Evolutionary conservation across 140 eudicot species (phyloP), one percentile per base, ranked within the genome.

Genomic region (Erigeron philadelphicus): DNA sequence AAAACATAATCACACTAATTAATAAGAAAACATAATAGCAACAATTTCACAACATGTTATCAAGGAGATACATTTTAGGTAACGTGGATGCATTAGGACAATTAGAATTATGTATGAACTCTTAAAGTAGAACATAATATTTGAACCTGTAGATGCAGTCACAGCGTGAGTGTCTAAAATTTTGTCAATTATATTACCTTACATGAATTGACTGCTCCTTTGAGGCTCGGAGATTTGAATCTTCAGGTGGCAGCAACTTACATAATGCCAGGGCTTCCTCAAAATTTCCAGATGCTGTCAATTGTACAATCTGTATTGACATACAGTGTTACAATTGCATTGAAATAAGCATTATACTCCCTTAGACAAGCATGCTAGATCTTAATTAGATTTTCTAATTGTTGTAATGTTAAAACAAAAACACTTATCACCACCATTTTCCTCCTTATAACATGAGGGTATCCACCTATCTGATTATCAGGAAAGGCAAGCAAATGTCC

Each of bases 261-360:
- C 99, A 94, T 74, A 94, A 84, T 68, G 95, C 87, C 84, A 94
- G 76, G 38, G 99, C 99, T 79, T 94, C 97, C 81, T 94, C 99
- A 81, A 94, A 94, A 78, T 94, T 81, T 54, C 95, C 99, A 57
- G 99, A 94, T 67, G 99, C 99, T 71, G 97, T 94, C 67, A 94
- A 65, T 72, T 94, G 97, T 61, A 89, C 95, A 54, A 94, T 94
- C 99, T 93, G 90, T 83, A 75, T 41, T 40, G 49, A 12, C 70
- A 54, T 10, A 23, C 16, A 4, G 11, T 58, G 71, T 64, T 70
- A 11, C 44, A 70, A 76, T 23, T 62, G 58, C 31, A 48, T 56
- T 19, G 11, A 75, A 35, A 62, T 61, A 41, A 75, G 44, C 58
- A 68, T 46, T 44, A 9, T 57, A 50, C 64, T 65, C 58, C 35